Evolutionary conservation across 1,139 yeast species (phyloP).

Genomic region (Candida frijolesensis): DNA sequence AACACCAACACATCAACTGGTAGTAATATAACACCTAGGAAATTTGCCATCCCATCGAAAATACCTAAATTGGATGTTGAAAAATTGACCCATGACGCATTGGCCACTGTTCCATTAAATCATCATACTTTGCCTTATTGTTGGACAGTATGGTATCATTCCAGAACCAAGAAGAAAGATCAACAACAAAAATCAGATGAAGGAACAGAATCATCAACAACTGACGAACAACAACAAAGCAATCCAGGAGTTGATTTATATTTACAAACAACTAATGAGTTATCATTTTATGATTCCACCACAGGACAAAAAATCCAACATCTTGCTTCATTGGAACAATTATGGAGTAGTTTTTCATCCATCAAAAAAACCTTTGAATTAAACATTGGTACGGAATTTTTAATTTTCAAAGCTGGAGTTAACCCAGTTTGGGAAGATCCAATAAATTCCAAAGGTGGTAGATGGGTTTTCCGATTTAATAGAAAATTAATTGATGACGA

Average conservation of each 20-base stretch:
- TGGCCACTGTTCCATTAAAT: constrained; percentile 27
- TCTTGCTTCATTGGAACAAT: constrained; percentile 59
- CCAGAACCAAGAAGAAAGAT: constrained; percentile 31
- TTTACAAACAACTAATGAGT: constrained; percentile 44
- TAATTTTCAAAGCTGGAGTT: constrained; percentile 63
- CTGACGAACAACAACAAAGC: constrained; percentile 9
- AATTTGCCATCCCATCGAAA: constrained; percentile 11
- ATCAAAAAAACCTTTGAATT: constrained; percentile 51
- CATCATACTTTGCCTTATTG: constrained; percentile 50
- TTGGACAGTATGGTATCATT: constrained; percentile 55
- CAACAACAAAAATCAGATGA: constrained; percentile 5
- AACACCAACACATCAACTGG: not conserved
- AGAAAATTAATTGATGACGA: constrained; percentile 26
- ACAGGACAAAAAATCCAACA: constrained; percentile 29
- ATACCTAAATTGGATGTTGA: constrained; percentile 41
- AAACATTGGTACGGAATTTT: constrained; percentile 58
- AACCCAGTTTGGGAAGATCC: constrained; percentile 79
- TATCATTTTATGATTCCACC: constrained; percentile 29
- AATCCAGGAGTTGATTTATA: constrained; percentile 39
- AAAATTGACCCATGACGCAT: constrained; percentile 36
- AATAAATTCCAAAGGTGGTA: constrained; percentile 61
- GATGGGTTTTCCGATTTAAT: constrained; percentile 62
- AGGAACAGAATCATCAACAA: not conserved
- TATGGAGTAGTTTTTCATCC: constrained; percentile 57
- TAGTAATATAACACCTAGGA: not conserved